A percentile compares a stretch with the other conserved stretches of the same genome.
Evolutionary conservation across 495 filamentous ascomycete genomes (phyloP).

Genomic region (Bacidia rubella): DNA sequence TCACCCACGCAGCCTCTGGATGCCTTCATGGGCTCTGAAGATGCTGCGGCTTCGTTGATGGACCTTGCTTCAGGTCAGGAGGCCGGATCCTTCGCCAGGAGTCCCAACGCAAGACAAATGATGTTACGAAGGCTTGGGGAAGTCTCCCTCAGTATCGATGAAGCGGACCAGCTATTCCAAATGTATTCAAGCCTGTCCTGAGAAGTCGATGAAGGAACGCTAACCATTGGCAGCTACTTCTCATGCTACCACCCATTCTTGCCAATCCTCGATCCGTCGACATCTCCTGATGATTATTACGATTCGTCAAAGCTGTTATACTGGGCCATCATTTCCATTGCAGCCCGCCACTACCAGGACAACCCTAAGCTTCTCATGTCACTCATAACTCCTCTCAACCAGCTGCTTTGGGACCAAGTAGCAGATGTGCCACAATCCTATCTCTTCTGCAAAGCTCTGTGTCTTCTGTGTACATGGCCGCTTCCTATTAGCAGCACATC

Average conservation of each 20-base stretch:
- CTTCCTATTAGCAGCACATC: constrained; percentile 77
- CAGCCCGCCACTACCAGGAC: constrained; percentile 55
- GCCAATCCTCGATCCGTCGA: constrained; percentile 61
- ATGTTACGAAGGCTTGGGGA: constrained; percentile 45
- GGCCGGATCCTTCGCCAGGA: constrained; percentile 31
- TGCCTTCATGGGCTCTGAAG: constrained; percentile 67
- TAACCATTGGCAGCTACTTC: constrained; percentile 42
- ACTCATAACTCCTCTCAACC: constrained; percentile 57
- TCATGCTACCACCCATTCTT: constrained; percentile 73
- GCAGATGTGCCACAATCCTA: constrained; percentile 75
- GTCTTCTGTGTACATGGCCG: constrained; percentile 82
- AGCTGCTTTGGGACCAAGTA: constrained; percentile 69
- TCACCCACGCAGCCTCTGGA: constrained; percentile 27
- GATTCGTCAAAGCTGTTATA: constrained; percentile 63
- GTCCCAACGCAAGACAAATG: constrained; percentile 27
- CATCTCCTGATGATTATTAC: constrained; percentile 61
- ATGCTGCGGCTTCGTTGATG: constrained; percentile 69
- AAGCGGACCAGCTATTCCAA: constrained; percentile 60
- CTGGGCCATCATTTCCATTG: constrained; percentile 77
- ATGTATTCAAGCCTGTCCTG: constrained; percentile 32
- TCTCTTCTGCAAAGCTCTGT: constrained; percentile 82
- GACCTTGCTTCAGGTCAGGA: constrained; percentile 52
- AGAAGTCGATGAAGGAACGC: background rate
- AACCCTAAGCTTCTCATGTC: constrained; percentile 55
- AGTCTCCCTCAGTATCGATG: constrained; percentile 59